phyloP scores from a whole-genome alignment of 345 rosid genomes.

The Ceriops tagal region DNA sequence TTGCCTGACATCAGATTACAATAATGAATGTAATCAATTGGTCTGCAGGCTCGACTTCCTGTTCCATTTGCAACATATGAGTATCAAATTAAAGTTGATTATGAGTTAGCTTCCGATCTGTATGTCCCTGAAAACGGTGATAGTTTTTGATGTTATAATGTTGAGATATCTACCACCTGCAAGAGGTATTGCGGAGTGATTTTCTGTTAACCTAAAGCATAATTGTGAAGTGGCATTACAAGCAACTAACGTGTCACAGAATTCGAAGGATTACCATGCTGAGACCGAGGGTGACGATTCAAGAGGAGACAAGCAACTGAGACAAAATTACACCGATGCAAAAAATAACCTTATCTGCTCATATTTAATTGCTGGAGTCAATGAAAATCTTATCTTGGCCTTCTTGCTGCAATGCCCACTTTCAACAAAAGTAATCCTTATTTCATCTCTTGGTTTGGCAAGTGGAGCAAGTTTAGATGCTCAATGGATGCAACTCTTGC shows the following conservation, averaged over 20 bases:
- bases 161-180: not conserved
- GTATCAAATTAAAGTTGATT: not conserved
- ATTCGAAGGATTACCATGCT: no score
- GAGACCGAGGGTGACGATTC: not conserved
- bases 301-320: not conserved
- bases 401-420: not conserved
- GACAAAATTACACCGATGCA: no score
- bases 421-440: not conserved
- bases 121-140: not conserved
- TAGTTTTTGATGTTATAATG: not conserved
- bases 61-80: not conserved
- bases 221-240: not conserved
- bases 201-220: not conserved
- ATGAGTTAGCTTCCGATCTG: not conserved
- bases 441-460: not conserved
- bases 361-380: no score
- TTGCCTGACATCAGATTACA: conserved; percentile 22
- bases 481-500: not conserved
- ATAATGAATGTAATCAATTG: conserved; percentile 8
- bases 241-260: not conserved
- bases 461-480: not conserved
- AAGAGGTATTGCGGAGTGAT: not conserved
- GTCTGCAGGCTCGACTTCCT: no score
- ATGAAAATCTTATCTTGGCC: not conserved
- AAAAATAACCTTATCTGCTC: no score